These are phyloP conservation scores for Erysimum cheiri DNA, from an alignment of 441 rosid genomes.

Conservation along the genomic window DNA sequence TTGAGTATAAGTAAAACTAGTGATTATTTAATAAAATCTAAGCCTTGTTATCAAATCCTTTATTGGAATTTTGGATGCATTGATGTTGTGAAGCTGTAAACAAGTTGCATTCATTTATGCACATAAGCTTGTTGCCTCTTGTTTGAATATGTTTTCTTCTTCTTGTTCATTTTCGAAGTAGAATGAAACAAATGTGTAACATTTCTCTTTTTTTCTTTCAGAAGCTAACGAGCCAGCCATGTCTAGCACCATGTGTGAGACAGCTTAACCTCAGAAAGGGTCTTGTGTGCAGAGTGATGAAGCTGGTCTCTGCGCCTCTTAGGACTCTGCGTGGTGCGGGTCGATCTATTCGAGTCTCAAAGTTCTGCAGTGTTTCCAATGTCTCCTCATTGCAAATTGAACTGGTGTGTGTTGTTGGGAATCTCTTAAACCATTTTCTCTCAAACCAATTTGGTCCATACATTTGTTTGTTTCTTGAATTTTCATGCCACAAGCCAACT, in stretches of 20 bases:
- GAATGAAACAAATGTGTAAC: slow-evolving; percentile 12
- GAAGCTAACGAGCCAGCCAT: slow-evolving; percentile 62
- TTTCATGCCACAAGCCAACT: background rate
- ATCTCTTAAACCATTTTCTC: background rate
- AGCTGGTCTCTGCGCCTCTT: slow-evolving; percentile 66
- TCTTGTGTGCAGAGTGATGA: slow-evolving; percentile 71
- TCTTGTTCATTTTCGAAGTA: background rate
- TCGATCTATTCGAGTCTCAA: slow-evolving; percentile 74
- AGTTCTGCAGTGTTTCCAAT: slow-evolving; percentile 83
- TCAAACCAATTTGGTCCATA: background rate
- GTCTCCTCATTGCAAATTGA: slow-evolving; percentile 85
- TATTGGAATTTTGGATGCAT: background rate
- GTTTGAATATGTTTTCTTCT: slow-evolving; percentile 1
- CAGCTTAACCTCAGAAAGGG: slow-evolving; percentile 83
- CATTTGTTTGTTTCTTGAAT: slow-evolving; percentile 1
- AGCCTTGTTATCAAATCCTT: background rate
- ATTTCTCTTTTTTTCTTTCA: slow-evolving; percentile 22
- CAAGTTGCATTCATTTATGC: background rate
- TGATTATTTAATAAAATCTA: background rate
- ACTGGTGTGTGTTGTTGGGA: slow-evolving; percentile 56
- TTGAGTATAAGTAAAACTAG: background rate
- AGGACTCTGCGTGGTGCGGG: slow-evolving; percentile 86
- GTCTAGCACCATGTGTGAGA: slow-evolving; percentile 58
- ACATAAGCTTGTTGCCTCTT: background rate
- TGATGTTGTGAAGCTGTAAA: background rate